Percentiles rank a stretch among this genome's conserved stretches.
Evolutionary conservation across 805 yeast species (phyloP).

Genomic region (Isabelozyma rhagii): DNA sequence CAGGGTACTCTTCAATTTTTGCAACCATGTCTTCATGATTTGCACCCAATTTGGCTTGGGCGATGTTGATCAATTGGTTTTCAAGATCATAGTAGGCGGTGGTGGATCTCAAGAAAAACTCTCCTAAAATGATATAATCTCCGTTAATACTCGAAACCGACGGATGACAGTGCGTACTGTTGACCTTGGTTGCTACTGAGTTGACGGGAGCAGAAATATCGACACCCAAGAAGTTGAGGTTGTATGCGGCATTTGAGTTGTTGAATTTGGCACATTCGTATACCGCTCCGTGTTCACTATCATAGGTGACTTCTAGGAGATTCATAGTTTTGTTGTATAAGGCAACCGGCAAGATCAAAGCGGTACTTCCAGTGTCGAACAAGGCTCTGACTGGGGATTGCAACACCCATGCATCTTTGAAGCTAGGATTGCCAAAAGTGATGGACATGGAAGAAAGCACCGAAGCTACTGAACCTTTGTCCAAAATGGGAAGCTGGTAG

Average conservation of each 20-base stretch:
- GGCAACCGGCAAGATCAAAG: neutral
- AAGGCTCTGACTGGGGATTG: constrained; percentile 1
- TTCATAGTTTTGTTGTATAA: neutral
- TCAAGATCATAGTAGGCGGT: neutral
- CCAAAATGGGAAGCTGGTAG: neutral
- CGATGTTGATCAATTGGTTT: neutral
- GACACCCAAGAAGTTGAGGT: constrained; percentile 1
- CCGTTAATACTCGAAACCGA: constrained; percentile 1
- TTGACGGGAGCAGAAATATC: neutral
- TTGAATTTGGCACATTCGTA: neutral
- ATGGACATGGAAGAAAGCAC: neutral
- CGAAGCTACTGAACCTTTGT: neutral
- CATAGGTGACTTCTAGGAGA: neutral
- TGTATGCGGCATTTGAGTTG: neutral
- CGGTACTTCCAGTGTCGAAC: constrained; percentile 1
- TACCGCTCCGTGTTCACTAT: neutral
- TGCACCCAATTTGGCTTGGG: neutral
- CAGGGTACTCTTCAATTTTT: neutral
- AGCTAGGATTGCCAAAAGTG: neutral
- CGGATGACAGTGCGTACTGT: neutral
- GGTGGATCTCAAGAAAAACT: constrained; percentile 1
- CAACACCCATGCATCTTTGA: neutral
- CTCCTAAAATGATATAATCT: constrained; percentile 1
- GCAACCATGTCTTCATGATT: neutral
- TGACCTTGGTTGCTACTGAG: neutral